These are phyloP conservation scores for Albatrellus ellisii DNA, from an alignment of 768 basidiomycete genomes.

Conservation along the genomic window DNA sequence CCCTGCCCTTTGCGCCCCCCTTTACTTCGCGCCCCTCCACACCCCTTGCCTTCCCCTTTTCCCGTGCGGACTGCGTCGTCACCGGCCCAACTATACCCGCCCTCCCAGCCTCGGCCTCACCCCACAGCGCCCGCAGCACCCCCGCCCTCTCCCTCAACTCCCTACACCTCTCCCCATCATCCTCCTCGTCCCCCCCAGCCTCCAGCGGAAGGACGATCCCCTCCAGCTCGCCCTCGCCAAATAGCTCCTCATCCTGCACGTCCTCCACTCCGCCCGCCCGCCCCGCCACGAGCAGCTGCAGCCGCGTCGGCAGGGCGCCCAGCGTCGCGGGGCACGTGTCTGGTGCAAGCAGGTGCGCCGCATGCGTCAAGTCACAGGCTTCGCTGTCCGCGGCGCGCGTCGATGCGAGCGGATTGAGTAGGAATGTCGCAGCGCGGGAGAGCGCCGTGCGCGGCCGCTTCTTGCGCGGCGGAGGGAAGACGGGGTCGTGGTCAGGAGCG, in stretches of 20 bases:
- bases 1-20: slow-evolving; percentile 19
- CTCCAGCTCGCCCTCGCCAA: slow-evolving; percentile 57
- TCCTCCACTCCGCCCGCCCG: slow-evolving; percentile 45
- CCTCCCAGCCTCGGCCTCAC: slow-evolving; percentile 3
- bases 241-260: slow-evolving; percentile 61
- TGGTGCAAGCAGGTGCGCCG: slow-evolving; percentile 44
- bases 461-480: slow-evolving; percentile 17
- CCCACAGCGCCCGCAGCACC: slow-evolving; percentile 8
- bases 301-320: slow-evolving; percentile 37
- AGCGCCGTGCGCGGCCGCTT: slow-evolving; percentile 22
- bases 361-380: slow-evolving; percentile 12
- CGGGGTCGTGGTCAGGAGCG: slow-evolving; percentile 4
- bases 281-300: slow-evolving; percentile 44
- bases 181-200: slow-evolving; percentile 29
- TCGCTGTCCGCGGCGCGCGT: slow-evolving; percentile 9
- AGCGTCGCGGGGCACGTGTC: slow-evolving; percentile 19
- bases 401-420: slow-evolving; percentile 43
- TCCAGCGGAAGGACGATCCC: slow-evolving; percentile 37
- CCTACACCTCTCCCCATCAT: slow-evolving; percentile 9
- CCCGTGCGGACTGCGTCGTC: too few relatives aligned
- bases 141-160: slow-evolving; percentile 8
- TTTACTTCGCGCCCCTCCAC: too few relatives aligned
- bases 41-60: too few relatives aligned
- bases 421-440: slow-evolving; percentile 36
- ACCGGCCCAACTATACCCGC: slow-evolving; percentile 11